These are phyloP conservation scores for Diaporthe helianthi DNA, from an alignment of 2,329 filamentous ascomycete species.

Conservation along the genomic window DNA sequence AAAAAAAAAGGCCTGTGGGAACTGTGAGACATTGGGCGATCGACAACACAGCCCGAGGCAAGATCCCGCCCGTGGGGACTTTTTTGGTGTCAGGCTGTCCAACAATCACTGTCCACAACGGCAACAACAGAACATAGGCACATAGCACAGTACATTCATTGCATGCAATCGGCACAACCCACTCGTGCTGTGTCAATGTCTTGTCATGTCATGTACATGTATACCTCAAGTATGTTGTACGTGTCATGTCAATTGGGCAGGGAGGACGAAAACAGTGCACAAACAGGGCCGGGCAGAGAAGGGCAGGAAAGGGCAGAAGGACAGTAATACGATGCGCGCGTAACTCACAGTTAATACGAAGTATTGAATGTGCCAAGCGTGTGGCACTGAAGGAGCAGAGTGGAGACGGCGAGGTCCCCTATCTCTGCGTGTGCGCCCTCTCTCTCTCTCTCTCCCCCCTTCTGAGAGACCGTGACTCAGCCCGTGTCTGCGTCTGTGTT, in stretches of 20 bases:
- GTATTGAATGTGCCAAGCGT: constrained; percentile 18
- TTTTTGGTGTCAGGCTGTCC: not conserved
- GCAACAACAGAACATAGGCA: not conserved
- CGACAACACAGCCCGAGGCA: constrained; percentile 19
- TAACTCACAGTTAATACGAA: constrained; percentile 19
- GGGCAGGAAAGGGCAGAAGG: not conserved
- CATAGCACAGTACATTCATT: not conserved
- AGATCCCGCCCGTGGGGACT: constrained; percentile 8
- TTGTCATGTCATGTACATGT: not conserved
- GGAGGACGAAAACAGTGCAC: not conserved
- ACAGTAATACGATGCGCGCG: constrained; percentile 17
- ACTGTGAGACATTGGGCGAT: constrained; percentile 21
- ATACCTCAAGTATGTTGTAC: not conserved
- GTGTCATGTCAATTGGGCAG: constrained; percentile 5
- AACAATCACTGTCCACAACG: not conserved
- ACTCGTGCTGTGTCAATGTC: constrained; percentile 8
- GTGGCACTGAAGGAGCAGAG: constrained; percentile 18
- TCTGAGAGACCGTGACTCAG: not conserved
- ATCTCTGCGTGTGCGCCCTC: not conserved
- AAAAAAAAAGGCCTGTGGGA: not conserved
- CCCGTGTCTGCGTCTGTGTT: constrained; percentile 9
- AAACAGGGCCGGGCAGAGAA: too few species aligned
- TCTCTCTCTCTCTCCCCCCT: not conserved
- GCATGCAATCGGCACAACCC: not conserved
- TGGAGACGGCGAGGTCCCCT: constrained; percentile 22